These are phyloP conservation scores for Paradendryphiella salina DNA, from an alignment of 2,329 filamentous ascomycete species.

Conservation along the genomic window DNA sequence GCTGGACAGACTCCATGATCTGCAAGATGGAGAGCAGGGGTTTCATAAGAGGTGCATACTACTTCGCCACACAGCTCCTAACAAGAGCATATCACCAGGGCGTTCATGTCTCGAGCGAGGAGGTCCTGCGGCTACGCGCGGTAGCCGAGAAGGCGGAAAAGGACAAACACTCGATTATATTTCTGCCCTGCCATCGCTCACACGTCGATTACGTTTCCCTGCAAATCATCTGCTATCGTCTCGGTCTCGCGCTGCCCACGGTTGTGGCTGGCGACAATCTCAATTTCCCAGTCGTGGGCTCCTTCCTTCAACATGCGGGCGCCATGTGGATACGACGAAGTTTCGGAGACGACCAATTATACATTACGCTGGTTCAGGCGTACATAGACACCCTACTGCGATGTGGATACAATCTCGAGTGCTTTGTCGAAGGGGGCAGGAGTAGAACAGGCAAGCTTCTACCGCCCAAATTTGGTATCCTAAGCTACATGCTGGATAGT, in stretches of 20 bases:
- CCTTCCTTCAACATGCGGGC: constrained; percentile 89
- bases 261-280: constrained; percentile 96
- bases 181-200: constrained; percentile 89
- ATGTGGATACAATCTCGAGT: constrained; percentile 92
- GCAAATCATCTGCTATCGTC: constrained; percentile 91
- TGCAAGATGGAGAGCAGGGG: constrained; percentile 97
- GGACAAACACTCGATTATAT: constrained; percentile 94
- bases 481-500: constrained; percentile 89
- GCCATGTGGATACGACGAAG: constrained; percentile 95
- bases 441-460: constrained; percentile 92
- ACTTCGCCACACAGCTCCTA: constrained; percentile 81
- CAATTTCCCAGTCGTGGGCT: constrained; percentile 88
- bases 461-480: constrained; percentile 91
- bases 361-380: constrained; percentile 88
- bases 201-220: constrained; percentile 96
- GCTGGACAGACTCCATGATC: constrained; percentile 93
- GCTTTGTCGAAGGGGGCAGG: constrained; percentile 96
- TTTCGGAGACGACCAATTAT: constrained; percentile 90
- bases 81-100: constrained; percentile 95
- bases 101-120: constrained; percentile 94
- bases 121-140: constrained; percentile 78
- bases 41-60: constrained; percentile 92
- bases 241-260: constrained; percentile 85
- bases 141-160: constrained; percentile 81
- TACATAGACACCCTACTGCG: constrained; percentile 93